phyloP scores from a whole-genome alignment of 225 moss, liverwort and hornwort genomes.

The Climacium dendroides region DNA sequence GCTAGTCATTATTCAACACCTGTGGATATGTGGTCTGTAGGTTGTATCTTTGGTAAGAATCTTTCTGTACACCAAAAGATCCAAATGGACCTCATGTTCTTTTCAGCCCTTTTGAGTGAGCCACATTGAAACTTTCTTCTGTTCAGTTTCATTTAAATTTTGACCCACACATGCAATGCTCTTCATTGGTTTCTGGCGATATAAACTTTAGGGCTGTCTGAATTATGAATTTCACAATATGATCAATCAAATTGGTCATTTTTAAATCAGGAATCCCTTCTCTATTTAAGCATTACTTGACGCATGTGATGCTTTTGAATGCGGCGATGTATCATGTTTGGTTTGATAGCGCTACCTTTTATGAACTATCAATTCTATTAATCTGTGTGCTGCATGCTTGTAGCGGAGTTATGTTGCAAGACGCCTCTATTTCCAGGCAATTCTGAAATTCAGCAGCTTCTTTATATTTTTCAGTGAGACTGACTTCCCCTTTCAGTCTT shows the following conservation, averaged over 20 bases:
- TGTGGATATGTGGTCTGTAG: constrained; percentile 52
- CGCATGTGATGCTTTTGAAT: neutral
- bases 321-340: neutral
- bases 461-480: constrained; percentile 34
- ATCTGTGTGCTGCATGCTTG: neutral
- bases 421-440: constrained; percentile 36
- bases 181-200: neutral
- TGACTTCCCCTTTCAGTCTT: neutral
- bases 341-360: neutral
- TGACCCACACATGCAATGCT: neutral
- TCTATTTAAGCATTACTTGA: neutral
- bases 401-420: constrained; percentile 41
- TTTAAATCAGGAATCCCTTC: neutral
- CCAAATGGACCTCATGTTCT: neutral
- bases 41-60: constrained; percentile 43
- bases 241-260: neutral
- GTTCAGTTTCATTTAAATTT: neutral
- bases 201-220: neutral
- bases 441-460: constrained; percentile 41
- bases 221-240: neutral
- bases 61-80: neutral
- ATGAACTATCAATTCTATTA: neutral
- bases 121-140: neutral
- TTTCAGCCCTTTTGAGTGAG: neutral
- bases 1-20: constrained; percentile 37